Conservation (phyloP, 805 yeast genomes). For the Starmerella bombicola region DNA sequence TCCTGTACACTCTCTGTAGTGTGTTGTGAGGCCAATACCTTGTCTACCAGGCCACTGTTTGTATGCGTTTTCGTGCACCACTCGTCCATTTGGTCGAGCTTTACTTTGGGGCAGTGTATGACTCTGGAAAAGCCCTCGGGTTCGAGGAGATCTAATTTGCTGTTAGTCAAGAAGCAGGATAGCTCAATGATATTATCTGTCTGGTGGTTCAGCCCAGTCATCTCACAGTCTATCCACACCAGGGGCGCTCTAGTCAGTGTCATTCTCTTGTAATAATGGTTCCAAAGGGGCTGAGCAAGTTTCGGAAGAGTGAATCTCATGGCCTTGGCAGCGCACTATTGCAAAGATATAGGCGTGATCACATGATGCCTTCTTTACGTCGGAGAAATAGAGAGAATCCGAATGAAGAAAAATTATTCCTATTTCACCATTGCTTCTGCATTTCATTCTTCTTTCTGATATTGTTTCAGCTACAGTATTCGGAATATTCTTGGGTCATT, state of each 20-base stretch:
- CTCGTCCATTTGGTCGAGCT: conserved; percentile 62
- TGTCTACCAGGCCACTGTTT: conserved; percentile 57
- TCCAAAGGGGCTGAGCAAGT: neutral
- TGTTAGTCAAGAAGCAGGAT: conserved; percentile 82
- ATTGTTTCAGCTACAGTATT: too few species aligned
- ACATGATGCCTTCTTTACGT: too few species aligned
- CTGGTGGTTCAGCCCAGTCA: conserved; percentile 82
- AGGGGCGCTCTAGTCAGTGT: conserved; percentile 33
- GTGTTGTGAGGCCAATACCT: conserved; percentile 45
- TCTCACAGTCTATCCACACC: conserved; percentile 96
- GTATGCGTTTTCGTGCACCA: conserved; percentile 87
- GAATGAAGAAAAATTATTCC: too few species aligned
- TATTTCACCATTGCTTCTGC: too few species aligned
- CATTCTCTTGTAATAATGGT: neutral
- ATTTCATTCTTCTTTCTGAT: too few species aligned
- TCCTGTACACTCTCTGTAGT: conserved; percentile 49
- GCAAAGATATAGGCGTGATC: too few species aligned
- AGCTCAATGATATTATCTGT: conserved; percentile 78
- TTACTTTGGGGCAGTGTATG: conserved; percentile 49
- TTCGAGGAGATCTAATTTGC: conserved; percentile 57
- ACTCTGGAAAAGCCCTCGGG: conserved; percentile 65
- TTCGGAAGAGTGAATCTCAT: too few species aligned
- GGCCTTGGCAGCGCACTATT: too few species aligned
- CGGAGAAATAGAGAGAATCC: too few species aligned
- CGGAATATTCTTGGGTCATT: too few species aligned